Conservation (phyloP, 2,329 filamentous ascomycete genomes). For the Hysterium pulicare region DNA sequence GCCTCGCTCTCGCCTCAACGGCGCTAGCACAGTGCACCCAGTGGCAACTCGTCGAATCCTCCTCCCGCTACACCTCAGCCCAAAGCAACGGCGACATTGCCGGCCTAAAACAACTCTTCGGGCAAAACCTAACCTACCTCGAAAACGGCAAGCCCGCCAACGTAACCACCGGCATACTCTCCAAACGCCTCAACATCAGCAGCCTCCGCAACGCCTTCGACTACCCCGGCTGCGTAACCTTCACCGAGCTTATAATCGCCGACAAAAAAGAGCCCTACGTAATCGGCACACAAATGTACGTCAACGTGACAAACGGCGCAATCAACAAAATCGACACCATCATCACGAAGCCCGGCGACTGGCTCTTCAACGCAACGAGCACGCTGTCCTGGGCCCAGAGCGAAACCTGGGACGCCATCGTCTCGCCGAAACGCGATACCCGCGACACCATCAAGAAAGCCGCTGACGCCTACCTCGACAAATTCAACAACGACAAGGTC, state of each 20-base stretch:
- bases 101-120: neutral
- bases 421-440: conserved; percentile 10
- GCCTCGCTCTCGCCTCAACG: neutral
- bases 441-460: conserved; percentile 13
- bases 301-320: conserved; percentile 19
- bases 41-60: neutral
- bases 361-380: conserved; percentile 23
- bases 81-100: neutral
- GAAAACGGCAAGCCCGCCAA: neutral
- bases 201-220: neutral
- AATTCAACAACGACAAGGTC: conserved; percentile 12
- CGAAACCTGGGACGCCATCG: conserved; percentile 12
- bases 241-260: conserved; percentile 12
- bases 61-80: neutral
- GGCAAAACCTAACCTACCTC: neutral
- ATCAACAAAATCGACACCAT: conserved; percentile 22
- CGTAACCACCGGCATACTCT: neutral
- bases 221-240: neutral
- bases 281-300: conserved; percentile 21
- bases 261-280: conserved; percentile 18
- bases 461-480: conserved; percentile 13
- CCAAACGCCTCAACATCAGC: neutral
- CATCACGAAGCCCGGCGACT: conserved; percentile 24
- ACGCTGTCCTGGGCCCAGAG: conserved; percentile 9
- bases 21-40: neutral